phyloP scores from a whole-genome alignment of 352 stramenopile species.

The Phytopythium ostracodes region DNA sequence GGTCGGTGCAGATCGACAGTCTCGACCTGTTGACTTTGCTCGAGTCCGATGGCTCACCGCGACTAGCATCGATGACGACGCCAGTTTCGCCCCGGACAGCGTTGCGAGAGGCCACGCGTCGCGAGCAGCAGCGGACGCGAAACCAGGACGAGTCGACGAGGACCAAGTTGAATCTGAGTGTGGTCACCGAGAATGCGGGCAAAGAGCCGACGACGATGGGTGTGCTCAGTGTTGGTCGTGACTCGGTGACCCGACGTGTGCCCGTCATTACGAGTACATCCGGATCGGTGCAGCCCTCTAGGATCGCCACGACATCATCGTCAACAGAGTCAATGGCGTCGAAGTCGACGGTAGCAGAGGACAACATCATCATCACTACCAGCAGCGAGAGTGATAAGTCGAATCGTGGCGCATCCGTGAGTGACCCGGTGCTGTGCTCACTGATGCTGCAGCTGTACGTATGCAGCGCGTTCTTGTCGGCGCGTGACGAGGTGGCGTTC shows the following conservation, averaged over 20 bases:
- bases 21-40: not conserved
- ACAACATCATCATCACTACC: not conserved
- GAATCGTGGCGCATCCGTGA: not conserved
- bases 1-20: not conserved
- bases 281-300: not conserved
- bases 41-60: not conserved
- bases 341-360: too few relatives aligned
- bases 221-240: not conserved
- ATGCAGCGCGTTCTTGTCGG: not conserved
- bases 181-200: not conserved
- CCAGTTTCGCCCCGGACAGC: not conserved
- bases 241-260: not conserved
- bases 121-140: not conserved
- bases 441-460: not conserved
- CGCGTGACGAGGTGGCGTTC: constrained; percentile 7
- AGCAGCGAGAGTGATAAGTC: not conserved
- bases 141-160: too few relatives aligned
- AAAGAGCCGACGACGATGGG: not conserved
- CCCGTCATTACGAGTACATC: not conserved
- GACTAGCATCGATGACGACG: not conserved
- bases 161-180: not conserved
- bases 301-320: not conserved
- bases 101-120: not conserved
- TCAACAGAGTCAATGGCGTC: not conserved
- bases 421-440: not conserved